A percentile compares a stretch with the other conserved stretches of the same genome.
phyloP scores from a whole-genome alignment of 805 yeast species.

The Candida ipomoeae region DNA sequence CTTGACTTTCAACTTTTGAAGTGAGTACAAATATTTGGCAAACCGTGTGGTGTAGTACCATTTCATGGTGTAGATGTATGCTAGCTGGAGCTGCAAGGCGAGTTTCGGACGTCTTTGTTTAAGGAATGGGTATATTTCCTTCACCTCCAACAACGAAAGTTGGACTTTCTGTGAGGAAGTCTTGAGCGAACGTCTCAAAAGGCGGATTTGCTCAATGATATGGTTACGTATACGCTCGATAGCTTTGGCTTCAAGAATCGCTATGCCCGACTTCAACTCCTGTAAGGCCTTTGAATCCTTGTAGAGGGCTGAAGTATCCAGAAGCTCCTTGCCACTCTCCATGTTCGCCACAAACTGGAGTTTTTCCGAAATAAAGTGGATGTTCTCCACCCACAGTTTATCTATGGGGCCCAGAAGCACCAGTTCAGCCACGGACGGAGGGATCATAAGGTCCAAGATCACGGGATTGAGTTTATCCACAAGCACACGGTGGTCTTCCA shows the following conservation, averaged over 20 bases:
- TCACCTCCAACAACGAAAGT: slow-evolving; percentile 55
- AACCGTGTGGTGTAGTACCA: slow-evolving; percentile 89
- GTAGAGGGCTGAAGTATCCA: slow-evolving; percentile 10
- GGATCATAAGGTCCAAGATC: slow-evolving; percentile 69
- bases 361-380: slow-evolving; percentile 56
- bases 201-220: slow-evolving; percentile 60
- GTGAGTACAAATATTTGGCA: slow-evolving; percentile 66
- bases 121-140: slow-evolving; percentile 58
- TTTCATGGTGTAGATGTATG: slow-evolving; percentile 81
- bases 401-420: slow-evolving; percentile 56
- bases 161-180: slow-evolving; percentile 74
- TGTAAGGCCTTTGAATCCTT: slow-evolving; percentile 24
- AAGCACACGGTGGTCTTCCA: slow-evolving; percentile 24
- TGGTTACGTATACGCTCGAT: slow-evolving; percentile 74
- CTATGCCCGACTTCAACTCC: slow-evolving; percentile 36
- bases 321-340: slow-evolving; percentile 1
- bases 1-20: slow-evolving; percentile 58
- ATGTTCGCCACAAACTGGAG: slow-evolving; percentile 43
- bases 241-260: slow-evolving; percentile 54
- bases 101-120: slow-evolving; percentile 51
- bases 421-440: slow-evolving; percentile 63
- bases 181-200: slow-evolving; percentile 53
- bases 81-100: slow-evolving; percentile 69
- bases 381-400: slow-evolving; percentile 62
- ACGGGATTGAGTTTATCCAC: slow-evolving; percentile 60